These are phyloP conservation scores for Saitozyma podzolica DNA, from an alignment of 768 basidiomycete genomes.

Conservation along the genomic window DNA sequence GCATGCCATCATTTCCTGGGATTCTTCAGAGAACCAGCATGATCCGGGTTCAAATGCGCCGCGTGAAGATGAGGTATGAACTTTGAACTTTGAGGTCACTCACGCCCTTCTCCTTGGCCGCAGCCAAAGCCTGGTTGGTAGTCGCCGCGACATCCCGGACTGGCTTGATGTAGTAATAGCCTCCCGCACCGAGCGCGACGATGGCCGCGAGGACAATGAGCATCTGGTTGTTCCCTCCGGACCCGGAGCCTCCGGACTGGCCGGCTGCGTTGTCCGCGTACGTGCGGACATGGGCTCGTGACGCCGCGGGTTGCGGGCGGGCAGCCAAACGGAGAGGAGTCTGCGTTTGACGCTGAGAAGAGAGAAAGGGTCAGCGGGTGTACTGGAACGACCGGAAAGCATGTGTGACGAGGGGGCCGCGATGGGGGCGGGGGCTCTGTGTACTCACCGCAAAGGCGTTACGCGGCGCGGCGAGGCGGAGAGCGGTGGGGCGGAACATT, in stretches of 20 bases:
- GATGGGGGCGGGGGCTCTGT: too few relatives aligned
- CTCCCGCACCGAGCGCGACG: conserved; percentile 39
- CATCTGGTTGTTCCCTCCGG: conserved; percentile 28
- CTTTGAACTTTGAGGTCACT: not conserved
- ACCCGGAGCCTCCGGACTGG: conserved; percentile 2
- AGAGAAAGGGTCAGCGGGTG: too few relatives aligned
- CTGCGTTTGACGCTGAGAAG: too few relatives aligned
- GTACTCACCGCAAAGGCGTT: too few relatives aligned
- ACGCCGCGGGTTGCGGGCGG: conserved; percentile 12
- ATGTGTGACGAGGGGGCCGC: too few relatives aligned
- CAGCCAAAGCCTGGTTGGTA: conserved; percentile 29
- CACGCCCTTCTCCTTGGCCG: conserved; percentile 37
- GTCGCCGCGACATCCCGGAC: conserved; percentile 40
- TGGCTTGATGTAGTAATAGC: conserved; percentile 46
- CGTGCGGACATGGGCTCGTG: not conserved
- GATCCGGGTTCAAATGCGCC: too few relatives aligned
- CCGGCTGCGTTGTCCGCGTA: not conserved
- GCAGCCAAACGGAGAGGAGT: conserved; percentile 7
- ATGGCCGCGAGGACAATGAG: conserved; percentile 44
- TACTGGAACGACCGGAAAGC: too few relatives aligned
- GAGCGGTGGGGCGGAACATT: too few relatives aligned
- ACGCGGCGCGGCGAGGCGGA: too few relatives aligned
- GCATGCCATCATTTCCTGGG: not conserved
- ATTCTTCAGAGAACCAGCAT: too few relatives aligned
- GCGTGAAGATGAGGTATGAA: too few relatives aligned